phyloP scores from a whole-genome alignment of 345 rosid species.

The Ceriops tagal region DNA sequence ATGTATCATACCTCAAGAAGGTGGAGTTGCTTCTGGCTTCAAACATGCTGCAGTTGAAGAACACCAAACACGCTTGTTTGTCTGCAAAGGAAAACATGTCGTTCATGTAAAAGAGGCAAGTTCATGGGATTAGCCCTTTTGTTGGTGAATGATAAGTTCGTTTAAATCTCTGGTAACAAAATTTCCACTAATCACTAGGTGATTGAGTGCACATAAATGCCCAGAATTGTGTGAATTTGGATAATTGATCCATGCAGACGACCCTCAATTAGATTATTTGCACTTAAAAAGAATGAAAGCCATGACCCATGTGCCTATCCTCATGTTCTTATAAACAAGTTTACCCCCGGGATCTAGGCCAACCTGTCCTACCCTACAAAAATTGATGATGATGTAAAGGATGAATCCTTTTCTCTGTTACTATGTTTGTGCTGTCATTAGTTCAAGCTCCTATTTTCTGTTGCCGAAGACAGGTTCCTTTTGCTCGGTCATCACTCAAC shows the following conservation, averaged over 20 bases:
- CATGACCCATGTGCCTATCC: no score
- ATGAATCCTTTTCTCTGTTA: slow-evolving; percentile 1
- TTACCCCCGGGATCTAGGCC: no score
- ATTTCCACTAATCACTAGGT: no score
- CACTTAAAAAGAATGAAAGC: no score
- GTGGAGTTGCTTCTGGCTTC: slow-evolving; percentile 88
- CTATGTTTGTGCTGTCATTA: neutral
- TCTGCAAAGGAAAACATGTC: slow-evolving; percentile 91
- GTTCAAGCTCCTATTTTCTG: neutral
- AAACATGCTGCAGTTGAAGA: slow-evolving; percentile 76
- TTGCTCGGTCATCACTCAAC: slow-evolving; percentile 89
- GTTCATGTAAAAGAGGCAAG: slow-evolving; percentile 95
- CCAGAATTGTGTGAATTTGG: no score
- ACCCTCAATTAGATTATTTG: no score
- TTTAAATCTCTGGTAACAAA: no score
- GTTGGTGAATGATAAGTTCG: neutral
- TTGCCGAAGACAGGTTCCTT: slow-evolving; percentile 58
- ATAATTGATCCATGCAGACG: no score
- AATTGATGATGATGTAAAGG: no score
- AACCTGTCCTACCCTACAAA: no score
- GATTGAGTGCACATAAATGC: no score
- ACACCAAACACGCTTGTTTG: slow-evolving; percentile 76
- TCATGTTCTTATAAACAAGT: no score
- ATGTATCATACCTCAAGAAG: slow-evolving; percentile 93
- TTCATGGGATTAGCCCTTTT: slow-evolving; percentile 6